Evolutionary conservation across 2,329 filamentous ascomycete genomes (phyloP), one percentile per base, ranked within the genome.

Genomic region (Xylariaceae sp.): DNA sequence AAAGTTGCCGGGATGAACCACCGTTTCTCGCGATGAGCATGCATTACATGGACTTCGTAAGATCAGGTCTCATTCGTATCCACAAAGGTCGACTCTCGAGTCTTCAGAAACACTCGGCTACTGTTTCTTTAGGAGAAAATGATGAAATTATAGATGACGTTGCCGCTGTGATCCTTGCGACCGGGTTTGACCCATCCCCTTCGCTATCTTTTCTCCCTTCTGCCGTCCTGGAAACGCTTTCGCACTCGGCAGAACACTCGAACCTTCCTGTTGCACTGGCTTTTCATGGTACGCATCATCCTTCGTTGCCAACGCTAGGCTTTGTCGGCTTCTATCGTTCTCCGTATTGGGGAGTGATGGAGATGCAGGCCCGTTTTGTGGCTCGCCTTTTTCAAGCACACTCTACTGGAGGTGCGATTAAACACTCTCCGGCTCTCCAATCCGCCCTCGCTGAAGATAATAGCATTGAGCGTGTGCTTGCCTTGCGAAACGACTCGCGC

Each of bases 261-360:
- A 74, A 76, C 39, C 73, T 83, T n/a, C 82, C 83, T 0, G 62
- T 88, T 1, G 77, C 85, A 0, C 70, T 93, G 1, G 80, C 84
- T 19, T 82, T 85, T 40, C 83, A 87, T 52, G 79, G 78, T 1
- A 83, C 82, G 0, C 71, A 83, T 44, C 79, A 83, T 47, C 74
- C 76, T 0, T 67, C 72, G 0, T 64, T 90, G 0, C 76, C 83
- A 0, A 77, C 77, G 5, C 67, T 93, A 0, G 87, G 86, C 0
- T 91, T 93, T 56, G 83, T 93, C 1, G 88, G 88, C 1, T 89
- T 90, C 65, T 94, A 94, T 60, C 78, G 88, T 49, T 86, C 86
- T 0, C 87, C 88, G 0, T 93, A 88, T 62, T 94, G 88, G 88
- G 85, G 85, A 1, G 82, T 90, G 0, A 89, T 92, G 76, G 88